Base-by-base conservation (phyloP, 306 rosid species). In the Delonix regia region DNA sequence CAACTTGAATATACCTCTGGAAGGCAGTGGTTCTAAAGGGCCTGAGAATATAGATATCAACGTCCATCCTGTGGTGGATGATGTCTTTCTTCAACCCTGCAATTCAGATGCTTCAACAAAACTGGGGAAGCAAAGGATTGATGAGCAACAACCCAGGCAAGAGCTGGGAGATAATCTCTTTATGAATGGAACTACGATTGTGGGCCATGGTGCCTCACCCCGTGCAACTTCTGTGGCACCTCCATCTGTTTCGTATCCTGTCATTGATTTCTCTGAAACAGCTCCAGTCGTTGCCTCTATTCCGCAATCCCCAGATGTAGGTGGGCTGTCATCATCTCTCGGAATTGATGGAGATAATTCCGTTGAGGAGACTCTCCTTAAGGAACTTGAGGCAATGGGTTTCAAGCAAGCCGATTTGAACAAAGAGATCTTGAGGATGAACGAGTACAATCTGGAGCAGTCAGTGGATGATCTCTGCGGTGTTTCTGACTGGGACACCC, bases 361-460 rank as follows among this genome's bases (percentile, higher is more conserved):
- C 38, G 36, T 87, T 9, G 97, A 90, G 83, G 94, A 90, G 49
- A 67, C 56, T 52, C 94, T 96, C 28, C 98, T 96, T 51, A 90
- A 82, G 82, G 96, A 92, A 74, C 98, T 93, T 1, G 89, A 85
- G 80, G 88, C 57, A 72, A 93, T 96, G 99, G 98, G 98, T 48
- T 96, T 96, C 69, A 89, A 80, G 78, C 91, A 89, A 80, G 78
- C 85, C 34, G 86, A 88, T 83, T 67, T 93, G 76, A 96, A 96
- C 90, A 96, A 84, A 84, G 94, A 96, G 84, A 59, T 91, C 79
- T 76, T 96, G 87, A 87, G 93, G 83, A 78, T 25, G 85, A 96
- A 88, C 1, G 86, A 85, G 62, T 96, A 91, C 81, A 53, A 91
- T 81, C 85, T 96, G 75, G 94, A 88, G 81, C 88, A 84, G 80